A percentile compares a stretch with the other conserved stretches of the same genome.
These are phyloP conservation scores for Malbranchea cinnamomea DNA, from an alignment of 2,329 filamentous ascomycete species.

Conservation along the genomic window DNA sequence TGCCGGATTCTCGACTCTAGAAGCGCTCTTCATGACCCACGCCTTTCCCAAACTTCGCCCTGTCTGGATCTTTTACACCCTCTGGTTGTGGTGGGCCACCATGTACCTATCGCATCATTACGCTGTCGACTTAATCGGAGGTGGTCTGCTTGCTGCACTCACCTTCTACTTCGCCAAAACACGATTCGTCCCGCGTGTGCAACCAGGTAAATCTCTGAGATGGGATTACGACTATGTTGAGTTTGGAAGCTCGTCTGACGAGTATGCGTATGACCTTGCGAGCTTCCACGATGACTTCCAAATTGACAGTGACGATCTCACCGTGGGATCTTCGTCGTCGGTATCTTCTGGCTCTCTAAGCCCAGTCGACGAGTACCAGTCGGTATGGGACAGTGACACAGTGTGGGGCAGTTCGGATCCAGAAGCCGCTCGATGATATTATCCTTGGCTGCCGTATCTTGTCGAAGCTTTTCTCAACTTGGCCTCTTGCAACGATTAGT, in stretches of 20 bases:
- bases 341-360: slow-evolving; percentile 52
- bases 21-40: slow-evolving; percentile 85
- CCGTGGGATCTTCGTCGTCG: slow-evolving; percentile 66
- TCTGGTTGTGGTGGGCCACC: slow-evolving; percentile 96
- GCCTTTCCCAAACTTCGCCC: slow-evolving; percentile 72
- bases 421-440: slow-evolving; percentile 23
- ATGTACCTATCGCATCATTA: slow-evolving; percentile 99
- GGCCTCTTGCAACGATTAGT: slow-evolving; percentile 13
- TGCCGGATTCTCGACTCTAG: slow-evolving; percentile 73
- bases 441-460: too few relatives aligned
- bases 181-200: slow-evolving; percentile 66
- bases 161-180: slow-evolving; percentile 72
- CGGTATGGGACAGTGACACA: slow-evolving; percentile 27
- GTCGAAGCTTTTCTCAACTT: slow-evolving; percentile 5
- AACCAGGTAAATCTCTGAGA: slow-evolving; percentile 69
- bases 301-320: slow-evolving; percentile 76
- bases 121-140: slow-evolving; percentile 79
- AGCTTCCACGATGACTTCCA: slow-evolving; percentile 41
- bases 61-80: slow-evolving; percentile 67
- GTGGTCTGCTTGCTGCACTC: slow-evolving; percentile 60
- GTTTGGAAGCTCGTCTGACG: slow-evolving; percentile 48
- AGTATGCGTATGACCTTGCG: slow-evolving; percentile 41
- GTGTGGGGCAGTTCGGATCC: slow-evolving; percentile 24
- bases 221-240: slow-evolving; percentile 97
- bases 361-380: slow-evolving; percentile 44